Conservation (phyloP, 1,284 basidiomycete species). For the Marasmius oreades region DNA sequence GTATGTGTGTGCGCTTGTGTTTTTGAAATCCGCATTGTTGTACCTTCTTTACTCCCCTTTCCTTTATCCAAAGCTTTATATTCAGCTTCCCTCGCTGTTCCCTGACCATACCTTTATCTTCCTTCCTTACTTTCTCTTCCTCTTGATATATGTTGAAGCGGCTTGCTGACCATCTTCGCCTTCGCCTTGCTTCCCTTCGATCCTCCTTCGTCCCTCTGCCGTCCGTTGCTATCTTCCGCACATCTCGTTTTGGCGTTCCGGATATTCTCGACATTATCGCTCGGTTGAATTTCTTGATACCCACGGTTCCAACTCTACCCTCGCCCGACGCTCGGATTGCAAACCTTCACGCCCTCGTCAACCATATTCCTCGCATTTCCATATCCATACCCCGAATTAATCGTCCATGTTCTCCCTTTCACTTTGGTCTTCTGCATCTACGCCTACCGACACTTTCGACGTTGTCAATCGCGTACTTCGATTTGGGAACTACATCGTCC, state of each 20-base stretch:
- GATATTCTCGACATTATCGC: too few species aligned
- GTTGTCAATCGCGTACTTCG: neutral
- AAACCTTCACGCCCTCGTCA: neutral
- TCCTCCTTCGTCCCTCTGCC: neutral
- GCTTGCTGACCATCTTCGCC: neutral
- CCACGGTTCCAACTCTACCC: neutral
- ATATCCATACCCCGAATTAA: too few species aligned
- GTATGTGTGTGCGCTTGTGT: slow-evolving; percentile 38
- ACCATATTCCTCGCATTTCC: neutral
- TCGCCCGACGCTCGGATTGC: neutral
- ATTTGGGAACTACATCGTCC: neutral
- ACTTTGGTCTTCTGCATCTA: neutral
- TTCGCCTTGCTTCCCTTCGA: neutral
- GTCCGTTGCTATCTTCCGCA: neutral
- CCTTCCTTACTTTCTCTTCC: slow-evolving; percentile 6
- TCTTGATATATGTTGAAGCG: neutral
- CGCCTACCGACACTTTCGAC: neutral
- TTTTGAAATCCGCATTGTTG: neutral
- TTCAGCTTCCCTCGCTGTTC: neutral
- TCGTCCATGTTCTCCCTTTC: neutral
- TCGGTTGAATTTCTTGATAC: too few species aligned
- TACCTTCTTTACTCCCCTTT: neutral
- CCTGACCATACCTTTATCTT: neutral
- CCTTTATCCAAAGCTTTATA: neutral
- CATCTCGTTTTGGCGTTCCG: too few species aligned